Conservation (phyloP, 2,329 filamentous ascomycete species). For the Colletotrichum destructivum region DNA sequence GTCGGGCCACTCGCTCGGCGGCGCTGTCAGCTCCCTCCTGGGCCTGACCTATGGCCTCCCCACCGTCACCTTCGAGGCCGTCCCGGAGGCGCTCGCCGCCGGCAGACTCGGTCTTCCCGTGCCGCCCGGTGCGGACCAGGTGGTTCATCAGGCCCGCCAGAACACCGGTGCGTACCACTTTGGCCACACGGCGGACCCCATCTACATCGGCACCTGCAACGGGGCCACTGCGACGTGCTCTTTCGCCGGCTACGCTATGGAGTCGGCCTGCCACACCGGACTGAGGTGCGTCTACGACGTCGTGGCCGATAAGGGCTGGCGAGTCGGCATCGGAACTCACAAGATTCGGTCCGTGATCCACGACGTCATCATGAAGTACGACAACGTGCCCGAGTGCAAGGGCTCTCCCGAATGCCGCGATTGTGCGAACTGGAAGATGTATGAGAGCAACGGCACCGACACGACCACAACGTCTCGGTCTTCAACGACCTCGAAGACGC, state of each 20-base stretch:
- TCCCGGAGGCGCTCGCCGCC: conserved; percentile 91
- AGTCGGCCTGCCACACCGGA: conserved; percentile 92
- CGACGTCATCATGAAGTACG: conserved; percentile 88
- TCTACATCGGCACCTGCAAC: conserved; percentile 95
- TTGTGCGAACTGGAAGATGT: conserved; percentile 95
- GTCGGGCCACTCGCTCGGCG: conserved; percentile 92
- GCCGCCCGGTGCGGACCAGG: conserved; percentile 83
- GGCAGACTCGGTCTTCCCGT: conserved; percentile 86
- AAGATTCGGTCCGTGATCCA: conserved; percentile 90
- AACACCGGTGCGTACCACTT: conserved; percentile 90
- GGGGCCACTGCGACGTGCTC: conserved; percentile 91
- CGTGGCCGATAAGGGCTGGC: conserved; percentile 91
- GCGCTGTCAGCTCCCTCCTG: conserved; percentile 88
- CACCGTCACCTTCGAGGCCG: conserved; percentile 92
- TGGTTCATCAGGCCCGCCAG: conserved; percentile 77
- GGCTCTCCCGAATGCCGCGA: conserved; percentile 87
- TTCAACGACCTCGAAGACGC: conserved; percentile 70
- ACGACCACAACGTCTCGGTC: conserved; percentile 75
- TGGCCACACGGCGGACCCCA: conserved; percentile 94
- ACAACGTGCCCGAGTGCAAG: conserved; percentile 82
- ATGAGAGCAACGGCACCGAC: conserved; percentile 90
- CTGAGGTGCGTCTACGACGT: conserved; percentile 93
- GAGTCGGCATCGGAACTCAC: conserved; percentile 91
- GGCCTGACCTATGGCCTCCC: conserved; percentile 93
- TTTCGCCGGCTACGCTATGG: conserved; percentile 92